phyloP scores from a whole-genome alignment of 257 asterid genomes.

The Handroanthus guayacan region DNA sequence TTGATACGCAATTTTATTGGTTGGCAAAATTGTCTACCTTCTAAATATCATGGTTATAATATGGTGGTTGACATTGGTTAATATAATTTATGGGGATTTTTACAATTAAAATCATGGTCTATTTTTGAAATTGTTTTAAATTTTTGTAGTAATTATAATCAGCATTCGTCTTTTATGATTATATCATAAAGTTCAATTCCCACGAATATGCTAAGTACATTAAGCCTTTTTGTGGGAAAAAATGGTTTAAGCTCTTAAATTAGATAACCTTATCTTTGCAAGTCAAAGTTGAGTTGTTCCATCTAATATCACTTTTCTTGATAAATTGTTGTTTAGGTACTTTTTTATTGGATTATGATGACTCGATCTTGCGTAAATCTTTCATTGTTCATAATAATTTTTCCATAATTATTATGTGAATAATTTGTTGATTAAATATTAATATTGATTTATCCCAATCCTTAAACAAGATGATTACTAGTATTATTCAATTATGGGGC shows the following conservation, averaged over 20 bases:
- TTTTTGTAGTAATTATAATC: no score
- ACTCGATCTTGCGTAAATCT: neutral
- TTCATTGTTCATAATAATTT: neutral
- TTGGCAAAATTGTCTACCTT: no score
- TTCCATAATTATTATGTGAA: neutral
- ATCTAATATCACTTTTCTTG: neutral
- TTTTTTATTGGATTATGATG: neutral
- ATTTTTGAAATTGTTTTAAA: neutral
- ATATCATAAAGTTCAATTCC: no score
- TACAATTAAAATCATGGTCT: neutral
- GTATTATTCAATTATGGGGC: conserved; percentile 3
- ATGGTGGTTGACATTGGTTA: neutral
- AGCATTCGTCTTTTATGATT: no score
- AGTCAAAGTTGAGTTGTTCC: neutral
- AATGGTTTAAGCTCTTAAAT: neutral
- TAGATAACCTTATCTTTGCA: no score
- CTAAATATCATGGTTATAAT: neutral
- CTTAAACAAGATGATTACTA: neutral
- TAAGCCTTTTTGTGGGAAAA: no score
- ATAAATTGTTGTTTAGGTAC: neutral
- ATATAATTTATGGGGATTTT: neutral
- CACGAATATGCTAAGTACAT: no score
- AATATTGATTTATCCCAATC: neutral
- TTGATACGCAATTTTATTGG: no score
- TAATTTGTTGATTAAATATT: neutral